Base-by-base conservation (phyloP, 2,329 filamentous ascomycete genomes). In the Hypoxylon sp. region DNA sequence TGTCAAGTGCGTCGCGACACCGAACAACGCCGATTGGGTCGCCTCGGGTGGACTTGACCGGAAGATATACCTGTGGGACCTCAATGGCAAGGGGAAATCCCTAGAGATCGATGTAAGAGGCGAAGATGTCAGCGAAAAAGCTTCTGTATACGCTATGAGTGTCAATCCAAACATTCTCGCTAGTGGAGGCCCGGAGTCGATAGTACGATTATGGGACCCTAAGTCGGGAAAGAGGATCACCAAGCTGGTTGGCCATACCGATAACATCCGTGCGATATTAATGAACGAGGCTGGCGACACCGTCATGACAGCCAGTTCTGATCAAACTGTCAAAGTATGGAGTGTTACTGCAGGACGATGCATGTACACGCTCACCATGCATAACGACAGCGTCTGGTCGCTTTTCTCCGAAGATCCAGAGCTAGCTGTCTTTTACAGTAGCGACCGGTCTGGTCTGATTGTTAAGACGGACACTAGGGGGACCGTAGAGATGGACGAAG, bases 281-380 rank as follows among this genome's bases (percentile, higher is more conserved):
- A 90, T 99, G 71, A 97, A 93, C 74, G 90, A 95, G 73, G 90
- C 92, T 66, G 94, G 93, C 42, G 94, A 97, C 77, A 97, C 90
- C 44, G 93, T 99, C 73, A 88, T 99, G 85, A 97, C 95, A 0
- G 94, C 93, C 13, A 97, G 94, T 74, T 95, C 95, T 1, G 96
- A 99, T 79, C 94, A 97, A 81, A 98, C 96, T 0, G 91, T 99
- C 83, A 99, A 99, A 82, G 89, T 98, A 64, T 99, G 96, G 96
- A 98, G 94, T 72, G 91, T 98, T 73, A 96, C 93, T 10, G 95
- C 94, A 21, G 96, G 96, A 61, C 88, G 96, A 73, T 99, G 96
- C 85, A 95, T 98, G 91, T 93, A 98, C 80, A 99, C 96, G 0
- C 87, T 99, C 74, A 98, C 94, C 60, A 99, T 99, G 96, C 96